These are phyloP conservation scores for Aspergillus coremiiformis DNA, from an alignment of 495 filamentous ascomycete species.

Conservation along the genomic window DNA sequence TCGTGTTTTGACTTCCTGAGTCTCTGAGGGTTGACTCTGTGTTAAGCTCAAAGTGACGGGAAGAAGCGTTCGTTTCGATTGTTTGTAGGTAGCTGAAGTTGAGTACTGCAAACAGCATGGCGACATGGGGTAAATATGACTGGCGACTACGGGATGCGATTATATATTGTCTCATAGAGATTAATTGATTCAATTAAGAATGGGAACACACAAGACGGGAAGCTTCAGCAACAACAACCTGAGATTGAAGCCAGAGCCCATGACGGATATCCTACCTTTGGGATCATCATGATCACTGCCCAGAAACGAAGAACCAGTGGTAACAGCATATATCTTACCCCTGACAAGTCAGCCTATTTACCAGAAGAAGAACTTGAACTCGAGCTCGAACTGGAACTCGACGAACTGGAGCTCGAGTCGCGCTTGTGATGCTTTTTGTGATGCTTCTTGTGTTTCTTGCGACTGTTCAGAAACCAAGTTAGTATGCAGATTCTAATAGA, in stretches of 20 bases:
- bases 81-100: too few relatives aligned
- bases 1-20: background rate
- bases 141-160: background rate
- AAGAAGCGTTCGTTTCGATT: too few relatives aligned
- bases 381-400: slow-evolving; percentile 22
- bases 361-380: slow-evolving; percentile 16
- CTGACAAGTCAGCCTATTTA: slow-evolving; percentile 6
- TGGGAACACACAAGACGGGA: background rate
- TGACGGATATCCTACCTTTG: background rate
- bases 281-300: background rate
- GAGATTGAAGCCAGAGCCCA: background rate
- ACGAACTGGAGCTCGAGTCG: slow-evolving; percentile 23
- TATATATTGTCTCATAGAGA: background rate
- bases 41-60: too few relatives aligned
- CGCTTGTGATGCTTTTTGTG: slow-evolving; percentile 22
- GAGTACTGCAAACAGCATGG: too few relatives aligned
- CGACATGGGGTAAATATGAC: too few relatives aligned
- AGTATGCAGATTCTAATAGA: slow-evolving; percentile 1
- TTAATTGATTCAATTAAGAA: background rate
- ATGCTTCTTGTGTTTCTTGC: slow-evolving; percentile 28
- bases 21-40: background rate
- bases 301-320: background rate
- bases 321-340: background rate
- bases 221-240: background rate
- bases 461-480: slow-evolving; percentile 9